A percentile compares a stretch with the other conserved stretches of the same genome.
Conservation (phyloP, 2,329 filamentous ascomycete genomes). For the Phyllosticta citrichinensis region DNA sequence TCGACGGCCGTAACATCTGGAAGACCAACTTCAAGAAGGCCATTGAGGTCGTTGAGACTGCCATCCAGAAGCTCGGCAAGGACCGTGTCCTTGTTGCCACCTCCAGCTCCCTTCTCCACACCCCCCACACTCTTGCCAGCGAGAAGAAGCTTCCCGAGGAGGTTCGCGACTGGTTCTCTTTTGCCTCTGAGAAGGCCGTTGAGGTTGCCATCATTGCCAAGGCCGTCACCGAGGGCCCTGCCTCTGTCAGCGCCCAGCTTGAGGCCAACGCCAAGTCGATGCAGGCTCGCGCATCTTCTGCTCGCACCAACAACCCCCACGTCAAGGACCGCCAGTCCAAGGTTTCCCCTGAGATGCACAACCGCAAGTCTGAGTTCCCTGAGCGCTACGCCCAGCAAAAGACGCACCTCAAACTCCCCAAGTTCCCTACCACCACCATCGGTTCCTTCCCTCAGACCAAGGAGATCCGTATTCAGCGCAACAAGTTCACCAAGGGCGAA, state of each 20-base stretch:
- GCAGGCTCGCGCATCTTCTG: slow-evolving; percentile 81
- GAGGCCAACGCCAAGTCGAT: slow-evolving; percentile 96
- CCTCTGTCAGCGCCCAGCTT: slow-evolving; percentile 74
- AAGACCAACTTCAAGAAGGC: slow-evolving; percentile 98
- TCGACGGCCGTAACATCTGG: slow-evolving; percentile 99
- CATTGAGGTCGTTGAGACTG: slow-evolving; percentile 81
- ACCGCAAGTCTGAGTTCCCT: slow-evolving; percentile 85
- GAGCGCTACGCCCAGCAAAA: slow-evolving; percentile 79
- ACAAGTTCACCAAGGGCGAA: slow-evolving; percentile 98
- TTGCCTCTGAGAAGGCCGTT: slow-evolving; percentile 85
- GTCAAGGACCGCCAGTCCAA: slow-evolving; percentile 95
- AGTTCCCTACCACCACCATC: slow-evolving; percentile 98
- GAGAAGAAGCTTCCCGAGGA: slow-evolving; percentile 97
- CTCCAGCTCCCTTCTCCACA: slow-evolving; percentile 96
- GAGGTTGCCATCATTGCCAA: slow-evolving; percentile 93
- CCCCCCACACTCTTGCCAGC: slow-evolving; percentile 91
- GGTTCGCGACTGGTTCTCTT: slow-evolving; percentile 97
- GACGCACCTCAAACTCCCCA: slow-evolving; percentile 82
- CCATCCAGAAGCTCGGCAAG: slow-evolving; percentile 92
- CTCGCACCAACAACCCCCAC: slow-evolving; percentile 90
- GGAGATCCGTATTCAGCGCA: slow-evolving; percentile 92
- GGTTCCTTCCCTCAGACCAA: slow-evolving; percentile 99
- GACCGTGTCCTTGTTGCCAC: slow-evolving; percentile 95
- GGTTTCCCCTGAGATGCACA: slow-evolving; percentile 75
- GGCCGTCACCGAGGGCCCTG: slow-evolving; percentile 88